phyloP scores from a whole-genome alignment of 2,329 filamentous ascomycete genomes.

The Periconia sp. region DNA sequence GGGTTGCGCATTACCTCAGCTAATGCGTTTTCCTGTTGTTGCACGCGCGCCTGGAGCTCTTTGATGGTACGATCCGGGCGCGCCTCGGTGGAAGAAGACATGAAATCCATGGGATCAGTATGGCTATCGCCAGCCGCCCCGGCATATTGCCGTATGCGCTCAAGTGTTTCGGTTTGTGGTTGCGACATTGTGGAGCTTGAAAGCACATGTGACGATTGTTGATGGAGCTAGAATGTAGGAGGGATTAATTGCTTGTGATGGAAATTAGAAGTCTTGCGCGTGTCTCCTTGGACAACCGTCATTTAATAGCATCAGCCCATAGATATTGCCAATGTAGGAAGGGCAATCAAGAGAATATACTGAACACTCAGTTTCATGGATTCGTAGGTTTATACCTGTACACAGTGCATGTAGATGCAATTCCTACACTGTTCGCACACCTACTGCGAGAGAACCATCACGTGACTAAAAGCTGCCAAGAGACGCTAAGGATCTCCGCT shows the following conservation, averaged over 20 bases:
- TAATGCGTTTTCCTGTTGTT: conserved; percentile 50
- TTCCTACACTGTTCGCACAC: no score
- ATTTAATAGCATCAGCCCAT: no score
- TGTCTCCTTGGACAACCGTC: no score
- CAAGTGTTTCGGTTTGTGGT: conserved; percentile 13
- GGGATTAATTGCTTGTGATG: neutral
- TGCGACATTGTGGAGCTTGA: conserved; percentile 22
- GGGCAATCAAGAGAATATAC: no score
- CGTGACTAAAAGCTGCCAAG: neutral
- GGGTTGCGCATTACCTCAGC: conserved; percentile 39
- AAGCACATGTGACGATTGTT: neutral
- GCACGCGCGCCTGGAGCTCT: conserved; percentile 62
- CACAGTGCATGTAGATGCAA: no score
- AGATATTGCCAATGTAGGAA: no score
- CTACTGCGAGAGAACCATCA: neutral
- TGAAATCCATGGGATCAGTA: conserved; percentile 39
- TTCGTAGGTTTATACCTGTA: no score
- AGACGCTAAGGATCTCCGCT: neutral
- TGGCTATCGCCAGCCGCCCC: conserved; percentile 21
- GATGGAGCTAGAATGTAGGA: neutral
- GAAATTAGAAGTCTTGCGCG: no score
- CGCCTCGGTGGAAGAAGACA: conserved; percentile 48
- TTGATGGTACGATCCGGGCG: conserved; percentile 68
- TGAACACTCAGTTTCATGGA: no score
- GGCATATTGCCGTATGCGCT: conserved; percentile 34